Evolutionary conservation across 2,329 filamentous ascomycete genomes (phyloP).

Genomic region (Scolecobasidium constrictum): DNA sequence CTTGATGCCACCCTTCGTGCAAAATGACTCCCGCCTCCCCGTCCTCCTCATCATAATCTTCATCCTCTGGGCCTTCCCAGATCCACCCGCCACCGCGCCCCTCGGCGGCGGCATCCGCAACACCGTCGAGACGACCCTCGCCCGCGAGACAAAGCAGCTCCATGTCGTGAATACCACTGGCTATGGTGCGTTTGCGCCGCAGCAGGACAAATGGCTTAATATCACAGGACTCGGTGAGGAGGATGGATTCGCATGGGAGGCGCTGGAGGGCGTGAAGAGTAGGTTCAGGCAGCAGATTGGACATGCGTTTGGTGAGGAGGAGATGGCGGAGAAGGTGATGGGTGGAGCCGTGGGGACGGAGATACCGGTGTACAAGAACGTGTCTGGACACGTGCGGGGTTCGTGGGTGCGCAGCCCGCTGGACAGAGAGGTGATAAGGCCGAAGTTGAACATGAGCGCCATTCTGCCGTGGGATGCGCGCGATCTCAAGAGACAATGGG

Average conservation of each 20-base stretch:
- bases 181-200: constrained; percentile 11
- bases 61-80: constrained; percentile 6
- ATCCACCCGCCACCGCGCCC: not conserved
- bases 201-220: constrained; percentile 9
- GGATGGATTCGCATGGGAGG: constrained; percentile 10
- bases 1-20: not conserved
- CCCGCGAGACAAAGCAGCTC: constrained; percentile 7
- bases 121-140: not conserved
- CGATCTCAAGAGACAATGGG: not conserved
- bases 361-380: constrained; percentile 10
- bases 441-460: constrained; percentile 9
- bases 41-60: constrained; percentile 3
- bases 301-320: constrained; percentile 6
- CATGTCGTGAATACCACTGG: constrained; percentile 7
- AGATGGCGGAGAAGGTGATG: not conserved
- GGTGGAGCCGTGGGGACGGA: not conserved
- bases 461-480: constrained; percentile 5
- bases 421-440: constrained; percentile 1
- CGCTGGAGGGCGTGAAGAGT: constrained; percentile 8
- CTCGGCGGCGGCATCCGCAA: not conserved
- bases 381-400: constrained; percentile 10
- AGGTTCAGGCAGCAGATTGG: constrained; percentile 8
- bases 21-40: not conserved
- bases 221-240: constrained; percentile 10
- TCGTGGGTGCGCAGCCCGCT: constrained; percentile 9